Conservation (phyloP, 177 flowering plant species). For the Vitis hybrid region DNA sequence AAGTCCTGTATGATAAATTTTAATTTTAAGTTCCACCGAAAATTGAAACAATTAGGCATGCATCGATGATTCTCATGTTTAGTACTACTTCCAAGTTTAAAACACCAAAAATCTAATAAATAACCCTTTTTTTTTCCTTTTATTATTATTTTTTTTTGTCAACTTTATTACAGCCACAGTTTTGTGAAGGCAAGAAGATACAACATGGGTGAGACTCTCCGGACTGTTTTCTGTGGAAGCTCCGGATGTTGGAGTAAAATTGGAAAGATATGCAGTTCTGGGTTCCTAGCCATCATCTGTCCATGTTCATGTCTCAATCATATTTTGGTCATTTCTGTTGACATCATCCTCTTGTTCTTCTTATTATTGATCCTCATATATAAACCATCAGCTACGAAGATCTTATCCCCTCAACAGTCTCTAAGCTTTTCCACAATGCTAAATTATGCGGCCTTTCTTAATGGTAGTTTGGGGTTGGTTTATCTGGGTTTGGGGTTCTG, state of each 20-base stretch:
- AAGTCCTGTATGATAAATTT: no score
- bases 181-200: no score
- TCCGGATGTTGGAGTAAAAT: constrained; percentile 8
- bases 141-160: neutral
- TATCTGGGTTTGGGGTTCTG: constrained; percentile 37
- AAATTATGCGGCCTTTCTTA: constrained; percentile 26
- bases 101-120: no score
- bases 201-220: neutral
- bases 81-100: no score
- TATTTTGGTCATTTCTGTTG: constrained; percentile 17
- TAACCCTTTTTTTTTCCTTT: neutral
- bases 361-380: constrained; percentile 2
- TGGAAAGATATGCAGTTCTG: constrained; percentile 12
- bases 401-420: neutral
- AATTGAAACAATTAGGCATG: no score
- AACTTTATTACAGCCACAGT: neutral
- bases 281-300: neutral
- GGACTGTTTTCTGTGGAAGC: constrained; percentile 16
- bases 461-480: constrained; percentile 32
- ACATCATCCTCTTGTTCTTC: constrained; percentile 17
- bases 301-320: constrained; percentile 28
- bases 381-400: constrained; percentile 1
- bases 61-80: no score
- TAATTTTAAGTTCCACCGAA: no score
- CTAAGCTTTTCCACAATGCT: constrained; percentile 12